phyloP scores from a whole-genome alignment of 2,329 filamentous ascomycete genomes.

The Claviceps sp. region DNA sequence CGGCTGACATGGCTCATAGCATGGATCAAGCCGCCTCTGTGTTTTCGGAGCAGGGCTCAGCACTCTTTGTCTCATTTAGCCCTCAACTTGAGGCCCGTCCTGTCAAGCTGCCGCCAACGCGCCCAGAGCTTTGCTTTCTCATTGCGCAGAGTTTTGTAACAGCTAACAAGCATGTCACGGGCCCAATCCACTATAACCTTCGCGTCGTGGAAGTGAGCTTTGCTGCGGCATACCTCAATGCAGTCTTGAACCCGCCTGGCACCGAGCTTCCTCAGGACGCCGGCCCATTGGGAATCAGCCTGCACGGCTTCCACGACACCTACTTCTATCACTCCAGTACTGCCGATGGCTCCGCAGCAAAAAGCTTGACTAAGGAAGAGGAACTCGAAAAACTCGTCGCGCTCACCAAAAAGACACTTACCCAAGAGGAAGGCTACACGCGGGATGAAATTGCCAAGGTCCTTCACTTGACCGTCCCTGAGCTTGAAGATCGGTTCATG shows the following conservation, averaged over 20 bases:
- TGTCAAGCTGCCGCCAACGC: slow-evolving; percentile 68
- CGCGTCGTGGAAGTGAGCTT: slow-evolving; percentile 91
- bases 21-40: slow-evolving; percentile 98
- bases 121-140: slow-evolving; percentile 77
- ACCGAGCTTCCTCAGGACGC: slow-evolving; percentile 60
- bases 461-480: slow-evolving; percentile 53
- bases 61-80: slow-evolving; percentile 81
- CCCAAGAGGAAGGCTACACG: slow-evolving; percentile 73
- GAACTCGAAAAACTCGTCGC: slow-evolving; percentile 64
- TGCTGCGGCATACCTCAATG: slow-evolving; percentile 58
- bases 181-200: slow-evolving; percentile 89
- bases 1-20: slow-evolving; percentile 26
- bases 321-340: slow-evolving; percentile 48
- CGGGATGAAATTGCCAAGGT: slow-evolving; percentile 68
- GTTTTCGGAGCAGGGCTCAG: slow-evolving; percentile 73
- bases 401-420: slow-evolving; percentile 57
- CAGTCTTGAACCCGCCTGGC: slow-evolving; percentile 39
- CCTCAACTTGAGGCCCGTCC: slow-evolving; percentile 64
- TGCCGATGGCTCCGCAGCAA: slow-evolving; percentile 27
- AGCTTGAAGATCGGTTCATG: slow-evolving; percentile 68
- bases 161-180: slow-evolving; percentile 89
- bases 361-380: slow-evolving; percentile 34
- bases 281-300: slow-evolving; percentile 67
- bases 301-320: slow-evolving; percentile 76
- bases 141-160: slow-evolving; percentile 91